Evolutionary conservation across 73 alveolate genomes (phyloP), one percentile per base, ranked within the genome.

Genomic region (Stentor coeruleus): DNA sequence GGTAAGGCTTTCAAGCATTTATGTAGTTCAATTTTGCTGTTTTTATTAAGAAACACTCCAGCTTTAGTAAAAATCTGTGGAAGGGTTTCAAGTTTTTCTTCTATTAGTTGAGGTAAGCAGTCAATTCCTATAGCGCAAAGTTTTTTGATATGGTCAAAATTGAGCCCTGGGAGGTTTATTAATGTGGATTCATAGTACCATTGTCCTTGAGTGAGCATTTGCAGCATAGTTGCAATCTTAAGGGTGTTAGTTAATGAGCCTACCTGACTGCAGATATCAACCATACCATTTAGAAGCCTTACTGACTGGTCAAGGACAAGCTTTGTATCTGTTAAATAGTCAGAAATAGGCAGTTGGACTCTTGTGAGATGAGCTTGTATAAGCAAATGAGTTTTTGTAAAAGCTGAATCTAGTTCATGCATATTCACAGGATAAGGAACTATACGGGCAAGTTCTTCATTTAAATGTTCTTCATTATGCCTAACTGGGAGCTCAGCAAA

Each of bases 401-500:
- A 90, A 0, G 99, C 97, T 80, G 90, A 87, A 20, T 92, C 98
- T 77, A 91, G 84, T 79, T 91, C 94, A 58, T 90, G 90, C 85
- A 91, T 90, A 15, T 97, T 95, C 30, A 90, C 95, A 85, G 84
- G 88, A 55, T 94, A 82, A 3, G 99, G 99, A 55, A 97, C 91
- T 72, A 95, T 88, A 39, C 87, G 90, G 33, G 99, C 93, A 74
- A 97, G 91, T 49, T 97, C 98, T 77, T 94, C 99, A 85, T 97
- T 97, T 59, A 95, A 91, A 75, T 85, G 92, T 73, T 97, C 99
- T 95, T 97, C 99, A 36, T 97, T 97, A 86, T 97, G 99, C 74
- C 99, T 88, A 0, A 97, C 99, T 1, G 99, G 99, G 39, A 97
- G 95, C 59, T 96, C 99, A 15, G 89, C 86, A 82, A 96, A 97